Evolutionary conservation across 176 grass and related monocot species (phyloP).

Genomic region (Avena atlantica): DNA sequence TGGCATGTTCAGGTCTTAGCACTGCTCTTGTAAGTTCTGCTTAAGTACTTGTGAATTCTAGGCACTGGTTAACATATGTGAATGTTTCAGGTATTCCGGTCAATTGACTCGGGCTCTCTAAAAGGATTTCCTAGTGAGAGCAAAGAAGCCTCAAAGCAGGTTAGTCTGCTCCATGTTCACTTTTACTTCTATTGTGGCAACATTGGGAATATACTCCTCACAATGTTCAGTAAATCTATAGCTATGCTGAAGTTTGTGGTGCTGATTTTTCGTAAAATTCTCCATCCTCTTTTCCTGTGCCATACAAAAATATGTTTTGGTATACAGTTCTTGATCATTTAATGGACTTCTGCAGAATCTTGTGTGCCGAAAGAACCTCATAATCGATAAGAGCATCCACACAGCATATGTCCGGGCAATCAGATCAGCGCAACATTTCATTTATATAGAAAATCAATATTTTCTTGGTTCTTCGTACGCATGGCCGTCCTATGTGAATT

Average conservation of each 20-base stretch:
- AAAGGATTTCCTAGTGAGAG: constrained; percentile 84
- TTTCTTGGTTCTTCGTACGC: constrained; percentile 95
- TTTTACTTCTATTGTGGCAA: constrained; percentile 6
- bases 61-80: constrained; percentile 41
- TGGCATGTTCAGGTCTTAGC: constrained; percentile 89
- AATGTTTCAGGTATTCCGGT: constrained; percentile 73
- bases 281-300: not conserved
- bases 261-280: not conserved
- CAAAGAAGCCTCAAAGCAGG: constrained; percentile 69
- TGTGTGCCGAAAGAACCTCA: constrained; percentile 80
- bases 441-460: constrained; percentile 99
- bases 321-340: constrained; percentile 3
- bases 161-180: constrained; percentile 43
- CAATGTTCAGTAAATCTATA: constrained; percentile 18
- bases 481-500: constrained; percentile 85
- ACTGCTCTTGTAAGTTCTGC: constrained; percentile 34
- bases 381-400: constrained; percentile 97
- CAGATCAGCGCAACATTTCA: constrained; percentile 95
- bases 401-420: constrained; percentile 94
- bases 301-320: constrained; percentile 33
- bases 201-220: constrained; percentile 10
- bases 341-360: constrained; percentile 74
- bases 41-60: constrained; percentile 16
- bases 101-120: constrained; percentile 95
- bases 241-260: constrained; percentile 5